Conservation (phyloP, 805 yeast genomes). For the Pichia nanzhaoensis region DNA sequence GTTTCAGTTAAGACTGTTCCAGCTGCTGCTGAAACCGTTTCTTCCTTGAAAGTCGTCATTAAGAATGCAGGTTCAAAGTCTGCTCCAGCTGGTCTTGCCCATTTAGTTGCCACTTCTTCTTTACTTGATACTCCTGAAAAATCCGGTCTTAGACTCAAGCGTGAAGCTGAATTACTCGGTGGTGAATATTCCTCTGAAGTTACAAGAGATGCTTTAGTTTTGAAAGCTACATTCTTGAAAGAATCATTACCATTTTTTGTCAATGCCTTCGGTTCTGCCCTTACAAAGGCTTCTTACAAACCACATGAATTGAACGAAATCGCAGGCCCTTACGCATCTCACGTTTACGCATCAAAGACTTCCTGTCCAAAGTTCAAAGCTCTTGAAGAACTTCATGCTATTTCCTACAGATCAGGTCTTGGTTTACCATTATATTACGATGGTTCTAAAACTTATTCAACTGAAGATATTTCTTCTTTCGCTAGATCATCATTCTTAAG, state of each 20-base stretch:
- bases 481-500: conserved; percentile 64
- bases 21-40: conserved; percentile 54
- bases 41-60: conserved; percentile 73
- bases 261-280: conserved; percentile 70
- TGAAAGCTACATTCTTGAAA: conserved; percentile 76
- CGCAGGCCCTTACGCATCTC: conserved; percentile 69
- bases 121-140: conserved; percentile 76
- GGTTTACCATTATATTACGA: conserved; percentile 79
- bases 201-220: conserved; percentile 78
- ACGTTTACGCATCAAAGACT: conserved; percentile 51
- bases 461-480: conserved; percentile 59
- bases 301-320: conserved; percentile 79
- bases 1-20: conserved; percentile 34
- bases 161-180: conserved; percentile 93
- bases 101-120: conserved; percentile 74
- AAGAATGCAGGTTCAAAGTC: conserved; percentile 78
- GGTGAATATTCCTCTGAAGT: conserved; percentile 65
- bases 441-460: conserved; percentile 47
- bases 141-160: conserved; percentile 85
- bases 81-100: conserved; percentile 74
- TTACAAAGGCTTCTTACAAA: conserved; percentile 65
- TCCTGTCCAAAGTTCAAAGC: conserved; percentile 53
- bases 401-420: conserved; percentile 80
- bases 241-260: conserved; percentile 90
- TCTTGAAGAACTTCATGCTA: conserved; percentile 68